These are phyloP conservation scores for Hypholoma sublateritium DNA, from an alignment of 768 basidiomycete genomes.

Conservation along the genomic window DNA sequence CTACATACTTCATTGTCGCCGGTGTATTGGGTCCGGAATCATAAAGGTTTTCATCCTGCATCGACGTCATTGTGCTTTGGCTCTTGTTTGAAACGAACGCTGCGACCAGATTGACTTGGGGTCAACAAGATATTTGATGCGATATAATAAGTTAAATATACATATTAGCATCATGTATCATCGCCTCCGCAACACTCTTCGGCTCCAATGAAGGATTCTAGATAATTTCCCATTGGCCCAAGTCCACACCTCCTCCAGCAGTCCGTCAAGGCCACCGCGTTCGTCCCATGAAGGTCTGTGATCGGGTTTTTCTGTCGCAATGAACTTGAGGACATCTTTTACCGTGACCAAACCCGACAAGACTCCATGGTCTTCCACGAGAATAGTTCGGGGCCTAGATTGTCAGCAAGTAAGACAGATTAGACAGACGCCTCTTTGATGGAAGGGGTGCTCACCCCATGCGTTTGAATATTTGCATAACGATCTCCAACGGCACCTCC, in stretches of 20 bases:
- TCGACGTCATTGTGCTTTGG: conserved; percentile 10
- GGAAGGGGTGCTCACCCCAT: conserved; percentile 76
- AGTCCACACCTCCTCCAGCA: conserved; percentile 62
- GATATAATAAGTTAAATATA: conserved; percentile 11
- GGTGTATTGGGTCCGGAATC: too few species aligned
- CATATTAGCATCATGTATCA: background rate
- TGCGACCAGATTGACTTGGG: background rate
- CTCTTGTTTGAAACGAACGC: background rate
- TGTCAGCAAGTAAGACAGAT: conserved; percentile 4
- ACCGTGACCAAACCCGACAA: conserved; percentile 90
- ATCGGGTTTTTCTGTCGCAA: conserved; percentile 56
- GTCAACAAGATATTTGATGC: background rate
- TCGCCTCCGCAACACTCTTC: conserved; percentile 35
- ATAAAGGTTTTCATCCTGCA: background rate
- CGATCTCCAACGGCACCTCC: conserved; percentile 90
- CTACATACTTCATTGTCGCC: too few species aligned
- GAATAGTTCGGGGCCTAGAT: conserved; percentile 88
- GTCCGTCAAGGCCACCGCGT: conserved; percentile 61
- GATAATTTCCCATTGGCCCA: conserved; percentile 43
- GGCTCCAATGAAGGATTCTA: conserved; percentile 36
- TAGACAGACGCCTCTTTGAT: conserved; percentile 1
- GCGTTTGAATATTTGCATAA: conserved; percentile 95
- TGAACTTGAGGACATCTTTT: conserved; percentile 93
- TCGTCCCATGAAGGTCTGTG: conserved; percentile 59
- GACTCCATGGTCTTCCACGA: conserved; percentile 84